These are phyloP conservation scores for Myxozyma neotropica DNA, from an alignment of 805 yeast species.

Conservation along the genomic window DNA sequence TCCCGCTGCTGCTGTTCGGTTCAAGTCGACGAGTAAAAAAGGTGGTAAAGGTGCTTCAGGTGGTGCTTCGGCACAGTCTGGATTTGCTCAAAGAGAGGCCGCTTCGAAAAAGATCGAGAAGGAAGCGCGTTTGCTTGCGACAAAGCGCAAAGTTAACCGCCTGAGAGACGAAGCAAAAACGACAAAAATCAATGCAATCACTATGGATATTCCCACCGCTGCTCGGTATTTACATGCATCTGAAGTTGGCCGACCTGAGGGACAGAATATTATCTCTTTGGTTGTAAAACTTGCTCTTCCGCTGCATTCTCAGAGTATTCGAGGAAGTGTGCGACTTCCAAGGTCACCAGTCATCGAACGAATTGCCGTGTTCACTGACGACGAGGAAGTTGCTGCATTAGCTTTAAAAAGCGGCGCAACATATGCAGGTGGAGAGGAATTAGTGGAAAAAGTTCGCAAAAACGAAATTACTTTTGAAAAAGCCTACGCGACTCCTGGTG, in stretches of 20 bases:
- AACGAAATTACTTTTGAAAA: conserved; percentile 65
- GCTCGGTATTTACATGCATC: conserved; percentile 80
- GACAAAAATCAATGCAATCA: conserved; percentile 58
- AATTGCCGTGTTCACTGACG: conserved; percentile 68
- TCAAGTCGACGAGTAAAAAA: conserved; percentile 1
- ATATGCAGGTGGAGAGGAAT: conserved; percentile 70
- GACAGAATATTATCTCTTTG: conserved; percentile 70
- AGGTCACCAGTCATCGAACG: conserved; percentile 66
- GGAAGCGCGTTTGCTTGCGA: conserved; percentile 39
- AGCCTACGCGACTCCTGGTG: conserved; percentile 84
- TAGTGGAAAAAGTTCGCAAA: conserved; percentile 63
- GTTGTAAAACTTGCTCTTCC: conserved; percentile 68
- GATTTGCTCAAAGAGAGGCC: conserved; percentile 4
- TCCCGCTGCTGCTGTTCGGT: conserved; percentile 1
- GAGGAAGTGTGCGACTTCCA: conserved; percentile 73
- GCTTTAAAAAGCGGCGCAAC: conserved; percentile 64
- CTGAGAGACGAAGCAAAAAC: conserved; percentile 45
- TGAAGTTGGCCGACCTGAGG: conserved; percentile 80
- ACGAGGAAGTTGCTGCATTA: conserved; percentile 53
- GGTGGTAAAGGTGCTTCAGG: not conserved
- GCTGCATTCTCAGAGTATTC: conserved; percentile 73
- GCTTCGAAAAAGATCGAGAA: conserved; percentile 29
- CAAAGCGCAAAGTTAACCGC: conserved; percentile 33
- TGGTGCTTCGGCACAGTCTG: not conserved
- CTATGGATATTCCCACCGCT: conserved; percentile 63